Conservation (phyloP, 139 green algal genomes). For the Chlamydomonas sp. region DNA sequence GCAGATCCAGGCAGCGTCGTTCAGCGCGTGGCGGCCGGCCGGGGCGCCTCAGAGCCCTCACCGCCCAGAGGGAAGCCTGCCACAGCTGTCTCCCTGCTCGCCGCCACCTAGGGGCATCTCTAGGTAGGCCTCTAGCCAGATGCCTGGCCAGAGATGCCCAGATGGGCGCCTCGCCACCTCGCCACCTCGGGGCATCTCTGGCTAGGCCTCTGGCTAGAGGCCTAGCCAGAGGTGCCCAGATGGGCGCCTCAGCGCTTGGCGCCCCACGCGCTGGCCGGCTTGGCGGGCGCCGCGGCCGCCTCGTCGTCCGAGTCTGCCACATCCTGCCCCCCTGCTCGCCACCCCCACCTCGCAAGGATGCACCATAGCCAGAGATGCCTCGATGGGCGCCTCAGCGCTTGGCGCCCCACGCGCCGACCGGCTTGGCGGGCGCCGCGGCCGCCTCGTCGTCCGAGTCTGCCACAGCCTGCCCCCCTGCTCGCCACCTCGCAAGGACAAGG, state of each 20-base stretch:
- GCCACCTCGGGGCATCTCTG: slow-evolving; percentile 81
- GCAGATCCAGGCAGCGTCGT: no score
- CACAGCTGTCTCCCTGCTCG: slow-evolving; percentile 77
- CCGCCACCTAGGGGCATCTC: slow-evolving; percentile 74
- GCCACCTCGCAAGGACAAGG: slow-evolving; percentile 76
- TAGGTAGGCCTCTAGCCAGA: no score
- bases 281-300: slow-evolving; percentile 12
- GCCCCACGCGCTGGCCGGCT: slow-evolving; percentile 2
- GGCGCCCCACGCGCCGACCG: no score
- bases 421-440: not conserved
- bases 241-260: not conserved
- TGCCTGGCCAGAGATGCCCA: no score
- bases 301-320: slow-evolving; percentile 68
- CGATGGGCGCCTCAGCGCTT: no score
- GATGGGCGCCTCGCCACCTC: no score
- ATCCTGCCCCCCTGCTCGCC: slow-evolving; percentile 64
- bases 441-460: slow-evolving; percentile 64
- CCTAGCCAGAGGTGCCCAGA: no score
- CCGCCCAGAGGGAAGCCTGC: no score
- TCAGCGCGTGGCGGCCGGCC: no score
- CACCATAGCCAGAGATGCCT: slow-evolving; percentile 21
- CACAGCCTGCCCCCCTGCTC: slow-evolving; percentile 71
- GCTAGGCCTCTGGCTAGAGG: slow-evolving; percentile 69
- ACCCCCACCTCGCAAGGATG: slow-evolving; percentile 58
- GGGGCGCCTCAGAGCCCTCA: slow-evolving; percentile 51